These are phyloP conservation scores for Cladosporium oxysporum DNA, from an alignment of 2,329 filamentous ascomycete species.

Conservation along the genomic window DNA sequence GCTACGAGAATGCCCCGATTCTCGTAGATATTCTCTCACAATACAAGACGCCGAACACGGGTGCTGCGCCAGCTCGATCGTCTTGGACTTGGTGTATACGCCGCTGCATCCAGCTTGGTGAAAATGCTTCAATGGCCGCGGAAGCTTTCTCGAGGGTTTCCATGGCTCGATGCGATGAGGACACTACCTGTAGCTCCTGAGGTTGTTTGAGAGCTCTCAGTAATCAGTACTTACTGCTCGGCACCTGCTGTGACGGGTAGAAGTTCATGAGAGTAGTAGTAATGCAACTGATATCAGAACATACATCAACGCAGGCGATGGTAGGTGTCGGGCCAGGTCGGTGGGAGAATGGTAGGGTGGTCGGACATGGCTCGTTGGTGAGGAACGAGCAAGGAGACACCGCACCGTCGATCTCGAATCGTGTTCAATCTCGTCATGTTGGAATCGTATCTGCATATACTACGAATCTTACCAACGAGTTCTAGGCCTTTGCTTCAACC, in stretches of 20 bases:
- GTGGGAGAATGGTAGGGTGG: no score
- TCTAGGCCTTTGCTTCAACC: neutral
- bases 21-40: neutral
- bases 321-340: no score
- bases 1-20: neutral
- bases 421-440: neutral
- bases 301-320: no score
- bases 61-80: neutral
- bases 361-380: neutral
- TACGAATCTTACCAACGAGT: neutral
- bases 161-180: neutral
- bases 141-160: neutral
- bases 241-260: slow-evolving; percentile 12
- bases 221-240: neutral
- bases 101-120: neutral
- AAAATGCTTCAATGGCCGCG: neutral
- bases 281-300: no score
- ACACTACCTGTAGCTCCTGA: neutral
- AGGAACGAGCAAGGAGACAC: no score
- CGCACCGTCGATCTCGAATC: neutral
- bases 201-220: neutral
- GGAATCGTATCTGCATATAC: neutral
- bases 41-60: neutral
- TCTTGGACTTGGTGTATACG: neutral
- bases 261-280: neutral